Conservation (phyloP, 192 early-diverging fungal genomes). For the Coemansia sp. region DNA sequence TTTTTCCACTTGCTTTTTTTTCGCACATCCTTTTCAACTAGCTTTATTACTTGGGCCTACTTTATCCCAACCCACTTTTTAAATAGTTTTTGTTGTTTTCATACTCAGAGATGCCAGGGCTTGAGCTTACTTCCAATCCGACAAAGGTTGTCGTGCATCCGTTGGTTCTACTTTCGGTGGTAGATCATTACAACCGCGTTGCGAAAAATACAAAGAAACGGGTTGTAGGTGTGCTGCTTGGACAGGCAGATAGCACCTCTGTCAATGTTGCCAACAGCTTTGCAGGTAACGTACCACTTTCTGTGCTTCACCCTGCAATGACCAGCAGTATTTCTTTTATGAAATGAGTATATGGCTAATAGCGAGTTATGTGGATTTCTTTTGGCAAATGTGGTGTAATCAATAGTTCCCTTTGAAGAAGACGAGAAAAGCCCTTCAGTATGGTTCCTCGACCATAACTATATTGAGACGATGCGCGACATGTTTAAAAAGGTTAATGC, state of each 20-base stretch:
- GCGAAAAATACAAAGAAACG: slow-evolving; percentile 94
- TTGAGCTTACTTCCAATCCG: slow-evolving; percentile 49
- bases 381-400: not conserved
- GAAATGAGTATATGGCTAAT: not conserved
- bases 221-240: slow-evolving; percentile 94
- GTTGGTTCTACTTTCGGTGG: slow-evolving; percentile 96
- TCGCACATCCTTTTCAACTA: not conserved
- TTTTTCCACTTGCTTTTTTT: not conserved
- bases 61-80: not conserved
- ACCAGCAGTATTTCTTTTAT: not conserved
- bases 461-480: slow-evolving; percentile 98
- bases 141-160: slow-evolving; percentile 88
- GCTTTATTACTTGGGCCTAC: not conserved
- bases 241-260: slow-evolving; percentile 80
- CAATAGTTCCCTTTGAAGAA: slow-evolving; percentile 96
- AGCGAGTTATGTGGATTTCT: not conserved
- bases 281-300: slow-evolving; percentile 68
- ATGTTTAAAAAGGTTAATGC: slow-evolving; percentile 99
- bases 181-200: slow-evolving; percentile 98
- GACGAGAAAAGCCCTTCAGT: slow-evolving; percentile 97
- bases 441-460: slow-evolving; percentile 99
- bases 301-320: not conserved
- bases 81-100: slow-evolving; percentile 2
- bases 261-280: slow-evolving; percentile 98
- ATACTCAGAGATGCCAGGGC: slow-evolving; percentile 37